A percentile compares a stretch with the other conserved stretches of the same genome.
Conservation (phyloP, 805 yeast species). For the Sugiyamaella floridensis region DNA sequence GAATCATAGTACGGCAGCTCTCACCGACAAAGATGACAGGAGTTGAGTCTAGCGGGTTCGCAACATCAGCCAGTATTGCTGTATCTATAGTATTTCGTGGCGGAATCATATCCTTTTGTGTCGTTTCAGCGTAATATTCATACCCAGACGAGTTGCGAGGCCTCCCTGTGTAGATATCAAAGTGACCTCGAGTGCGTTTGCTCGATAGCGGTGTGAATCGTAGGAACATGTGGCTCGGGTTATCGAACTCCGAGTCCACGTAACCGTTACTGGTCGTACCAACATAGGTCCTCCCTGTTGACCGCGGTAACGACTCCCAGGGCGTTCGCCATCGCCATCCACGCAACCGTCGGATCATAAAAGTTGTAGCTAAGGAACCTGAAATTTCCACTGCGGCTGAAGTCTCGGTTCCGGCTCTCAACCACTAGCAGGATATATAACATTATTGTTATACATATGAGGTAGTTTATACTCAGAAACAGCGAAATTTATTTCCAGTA, state of each 20-base stretch:
- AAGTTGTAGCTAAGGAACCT: too few relatives aligned
- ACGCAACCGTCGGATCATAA: too few relatives aligned
- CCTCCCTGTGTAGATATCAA: slow-evolving; percentile 8
- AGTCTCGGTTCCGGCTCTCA: too few relatives aligned
- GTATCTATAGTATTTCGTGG: background rate
- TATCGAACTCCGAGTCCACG: background rate
- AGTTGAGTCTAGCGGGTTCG: background rate
- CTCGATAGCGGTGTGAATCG: slow-evolving; percentile 9
- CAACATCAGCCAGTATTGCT: background rate
- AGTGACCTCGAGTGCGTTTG: background rate
- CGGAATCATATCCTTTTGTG: background rate
- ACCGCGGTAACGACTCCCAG: too few relatives aligned
- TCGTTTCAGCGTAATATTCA: slow-evolving; percentile 2
- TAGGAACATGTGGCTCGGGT: slow-evolving; percentile 2
- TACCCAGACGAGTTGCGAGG: slow-evolving; percentile 4
- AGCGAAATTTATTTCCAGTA: too few relatives aligned
- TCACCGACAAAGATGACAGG: background rate
- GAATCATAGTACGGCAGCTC: background rate
- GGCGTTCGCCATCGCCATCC: too few relatives aligned
- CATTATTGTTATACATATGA: too few relatives aligned
- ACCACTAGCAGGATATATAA: too few relatives aligned
- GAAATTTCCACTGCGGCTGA: too few relatives aligned
- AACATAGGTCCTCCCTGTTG: background rate
- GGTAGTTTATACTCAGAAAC: too few relatives aligned
- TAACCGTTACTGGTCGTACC: background rate